Base-by-base conservation (phyloP, 2,329 filamentous ascomycete species). In the Diaporthe velutina region DNA sequence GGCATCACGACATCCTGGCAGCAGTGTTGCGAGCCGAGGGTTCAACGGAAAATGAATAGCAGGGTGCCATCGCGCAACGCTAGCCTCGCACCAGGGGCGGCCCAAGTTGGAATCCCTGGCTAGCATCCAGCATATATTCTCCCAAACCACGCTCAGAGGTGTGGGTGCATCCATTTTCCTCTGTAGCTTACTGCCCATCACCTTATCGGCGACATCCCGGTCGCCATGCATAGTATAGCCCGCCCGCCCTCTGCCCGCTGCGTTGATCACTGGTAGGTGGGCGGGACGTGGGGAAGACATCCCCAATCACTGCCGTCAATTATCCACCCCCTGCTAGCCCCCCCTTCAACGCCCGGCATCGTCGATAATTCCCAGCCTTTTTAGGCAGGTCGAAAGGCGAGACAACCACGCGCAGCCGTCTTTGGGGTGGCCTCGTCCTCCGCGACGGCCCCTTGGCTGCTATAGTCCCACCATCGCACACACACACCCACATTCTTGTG, bases 181-280 rank as follows among this genome's bases (percentile, higher is more conserved):
- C n/a, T n/a, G n/a, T n/a, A n/a, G n/a, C n/a, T n/a, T n/a, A n/a
- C n/a, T n/a, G n/a, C n/a, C n/a, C n/a, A 64, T 55, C 45, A 64
- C 60, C 70, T 72, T 72, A 72, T 72, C 70, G 57, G 48, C n/a
- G 57, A 50, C 57, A 64, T 60, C 70, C 70, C 25, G 35, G 57
- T 64, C 33, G 70, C 70, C 57, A 64, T 64, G 70, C 57, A 61
- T 28, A n/a, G n/a, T n/a, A 10, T 50, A n/a, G 13, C 17, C 58
- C 25, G 30, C 42, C 60, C 60, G 60, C 61, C 30, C 61, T 13
- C 12, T 15, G 33, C 57, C 38, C 58, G 57, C 70, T 42, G 48
- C 30, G 64, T 28, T 42, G 45, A 72, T 64, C 57, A 72, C 45
- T 64, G 57, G 45, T 7, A 17, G 58, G 19, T 38, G 25, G 70